Evolutionary conservation across 2,329 filamentous ascomycete species (phyloP).

Genomic region (Monosporascus sp.): DNA sequence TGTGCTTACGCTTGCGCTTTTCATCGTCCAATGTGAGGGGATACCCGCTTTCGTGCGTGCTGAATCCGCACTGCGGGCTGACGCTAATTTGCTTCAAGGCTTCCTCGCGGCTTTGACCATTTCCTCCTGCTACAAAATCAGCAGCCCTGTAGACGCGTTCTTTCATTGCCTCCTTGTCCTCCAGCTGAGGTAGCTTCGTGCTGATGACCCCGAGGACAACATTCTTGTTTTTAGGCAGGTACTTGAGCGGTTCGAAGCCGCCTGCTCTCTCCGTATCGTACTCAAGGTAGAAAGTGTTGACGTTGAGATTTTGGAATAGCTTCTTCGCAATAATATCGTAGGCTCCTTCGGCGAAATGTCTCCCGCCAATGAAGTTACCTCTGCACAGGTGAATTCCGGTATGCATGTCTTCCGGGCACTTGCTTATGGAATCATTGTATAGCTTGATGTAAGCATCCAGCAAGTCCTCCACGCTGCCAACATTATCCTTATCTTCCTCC

Average conservation of each 20-base stretch:
- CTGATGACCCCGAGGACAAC: constrained; percentile 62
- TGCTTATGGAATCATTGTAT: constrained; percentile 67
- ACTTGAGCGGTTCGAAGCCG: constrained; percentile 60
- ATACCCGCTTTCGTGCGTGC: constrained; percentile 70
- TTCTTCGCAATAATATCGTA: constrained; percentile 65
- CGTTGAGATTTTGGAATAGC: constrained; percentile 58
- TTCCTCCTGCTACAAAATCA: constrained; percentile 65
- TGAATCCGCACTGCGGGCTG: constrained; percentile 70
- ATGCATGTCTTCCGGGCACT: constrained; percentile 65
- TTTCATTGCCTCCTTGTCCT: constrained; percentile 62
- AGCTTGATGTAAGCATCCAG: constrained; percentile 71
- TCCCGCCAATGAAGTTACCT: constrained; percentile 61
- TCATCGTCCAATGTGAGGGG: constrained; percentile 64
- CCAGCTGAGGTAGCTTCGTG: constrained; percentile 57
- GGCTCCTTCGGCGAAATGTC: constrained; percentile 62
- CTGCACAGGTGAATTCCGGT: constrained; percentile 73
- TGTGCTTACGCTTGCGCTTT: constrained; percentile 54
- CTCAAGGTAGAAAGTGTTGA: constrained; percentile 66
- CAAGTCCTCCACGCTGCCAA: constrained; percentile 63
- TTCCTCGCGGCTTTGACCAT: constrained; percentile 58
- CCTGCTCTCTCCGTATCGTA: constrained; percentile 63
- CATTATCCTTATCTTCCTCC: constrained; percentile 63
- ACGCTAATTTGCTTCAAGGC: constrained; percentile 64
- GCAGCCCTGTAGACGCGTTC: constrained; percentile 55
- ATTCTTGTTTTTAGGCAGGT: constrained; percentile 56